These are phyloP conservation scores for Nadsonia commutata DNA, from an alignment of 1,139 yeast species.

Conservation along the genomic window DNA sequence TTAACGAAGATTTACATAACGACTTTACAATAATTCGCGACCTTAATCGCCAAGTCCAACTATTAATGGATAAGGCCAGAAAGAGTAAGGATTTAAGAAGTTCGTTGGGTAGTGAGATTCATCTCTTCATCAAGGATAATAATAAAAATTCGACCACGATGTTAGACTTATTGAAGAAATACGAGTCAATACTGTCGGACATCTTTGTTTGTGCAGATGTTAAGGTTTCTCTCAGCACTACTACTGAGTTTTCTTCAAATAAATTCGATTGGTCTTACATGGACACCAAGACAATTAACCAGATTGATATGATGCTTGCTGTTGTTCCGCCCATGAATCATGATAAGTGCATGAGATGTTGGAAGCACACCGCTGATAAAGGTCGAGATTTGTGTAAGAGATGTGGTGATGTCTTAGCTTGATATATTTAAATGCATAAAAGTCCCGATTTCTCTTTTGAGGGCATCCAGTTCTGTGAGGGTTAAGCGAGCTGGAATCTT, in stretches of 20 bases:
- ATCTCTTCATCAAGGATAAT: conserved; percentile 20
- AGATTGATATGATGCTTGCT: conserved; percentile 22
- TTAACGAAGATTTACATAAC: conserved; percentile 16
- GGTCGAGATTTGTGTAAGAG: conserved; percentile 49
- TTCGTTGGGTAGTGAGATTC: conserved; percentile 45
- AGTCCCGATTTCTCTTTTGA: too few species aligned
- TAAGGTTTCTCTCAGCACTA: conserved; percentile 15
- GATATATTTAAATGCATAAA: too few species aligned
- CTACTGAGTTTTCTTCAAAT: conserved; percentile 15
- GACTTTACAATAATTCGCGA: conserved; percentile 28
- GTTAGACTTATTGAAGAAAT: conserved; percentile 15
- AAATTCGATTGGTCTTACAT: conserved; percentile 21
- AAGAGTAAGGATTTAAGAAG: conserved; percentile 39
- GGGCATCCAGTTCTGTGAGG: too few species aligned
- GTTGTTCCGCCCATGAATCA: conserved; percentile 32
- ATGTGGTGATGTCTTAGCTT: conserved; percentile 35
- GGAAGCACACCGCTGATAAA: conserved; percentile 53
- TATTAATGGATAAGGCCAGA: conserved; percentile 34
- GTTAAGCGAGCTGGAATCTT: too few species aligned
- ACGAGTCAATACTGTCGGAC: conserved; percentile 28
- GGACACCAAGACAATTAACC: conserved; percentile 20
- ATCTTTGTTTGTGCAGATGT: conserved; percentile 55
- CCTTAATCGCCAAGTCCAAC: conserved; percentile 37
- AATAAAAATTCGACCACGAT: conserved; percentile 7
- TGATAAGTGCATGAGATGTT: conserved; percentile 78